Evolutionary conservation across 148 eudicot genomes (phyloP), one percentile per base, ranked within the genome.

Genomic region (Dysphania ambrosioides): DNA sequence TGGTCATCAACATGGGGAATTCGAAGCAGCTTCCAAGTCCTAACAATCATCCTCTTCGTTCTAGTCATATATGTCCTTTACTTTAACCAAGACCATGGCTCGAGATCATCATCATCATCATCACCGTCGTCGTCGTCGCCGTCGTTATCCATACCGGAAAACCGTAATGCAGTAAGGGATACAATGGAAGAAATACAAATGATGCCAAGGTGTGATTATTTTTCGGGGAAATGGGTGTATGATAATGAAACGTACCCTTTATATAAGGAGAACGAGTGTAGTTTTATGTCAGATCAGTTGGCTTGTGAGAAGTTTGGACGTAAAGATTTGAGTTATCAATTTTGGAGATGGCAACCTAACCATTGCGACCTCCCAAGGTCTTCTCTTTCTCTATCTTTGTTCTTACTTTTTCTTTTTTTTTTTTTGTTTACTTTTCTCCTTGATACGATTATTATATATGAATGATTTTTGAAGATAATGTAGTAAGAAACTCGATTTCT

Each of bases 321-420:
- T 60, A 71, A 83, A 77, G 93, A 93, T 55, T 85, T 91, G 79
- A 78, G 69, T 4, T 93, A 87, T 83, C 98, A 93, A 49, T 51
- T 82, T 47, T 93, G 96, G 98, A 89, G 96, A 51, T 93, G 98
- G 98, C 93, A 93, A 59, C 98, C 98, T 71, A 75, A 86, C 59
- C 83, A 84, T 23, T 93, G 98, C 75, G 88, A 91, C 73, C 93
- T 93, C 64, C 96, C 92, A 8, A 89, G 97, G 97, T 89, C 1
- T 30, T 51, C 60, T 70, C 12, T 55, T 7, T 70, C 31, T 66
- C 42, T 65, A 70, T 66, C 51, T 26, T 4, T 59, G 2, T 41
- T 57, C n/a, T n/a, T n/a, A n/a, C n/a, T 60, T 10, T 59, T 32
- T 26, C 3, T 7, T 19, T 35, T 5, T 23, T 26, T 32, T 19